Conservation (phyloP, 2,329 filamentous ascomycete genomes). For the Beauveria brongniartii region DNA sequence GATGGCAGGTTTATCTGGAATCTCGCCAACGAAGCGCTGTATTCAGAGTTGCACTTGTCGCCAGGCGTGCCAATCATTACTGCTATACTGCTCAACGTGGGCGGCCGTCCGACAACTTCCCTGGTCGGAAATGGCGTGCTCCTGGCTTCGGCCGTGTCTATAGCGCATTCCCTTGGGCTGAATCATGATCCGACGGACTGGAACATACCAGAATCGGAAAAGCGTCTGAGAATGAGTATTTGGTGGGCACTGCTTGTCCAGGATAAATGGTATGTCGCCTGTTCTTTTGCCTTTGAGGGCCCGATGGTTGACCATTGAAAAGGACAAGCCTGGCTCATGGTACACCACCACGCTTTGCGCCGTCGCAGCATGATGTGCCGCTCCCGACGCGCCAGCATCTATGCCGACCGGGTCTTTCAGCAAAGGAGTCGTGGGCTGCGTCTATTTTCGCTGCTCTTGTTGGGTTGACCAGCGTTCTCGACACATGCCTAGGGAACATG, state of each 20-base stretch:
- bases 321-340: constrained; percentile 46
- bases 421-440: constrained; percentile 19
- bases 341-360: constrained; percentile 40
- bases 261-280: constrained; percentile 40
- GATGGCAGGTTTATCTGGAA: constrained; percentile 56
- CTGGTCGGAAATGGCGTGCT: constrained; percentile 49
- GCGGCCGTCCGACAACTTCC: constrained; percentile 51
- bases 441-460: constrained; percentile 37
- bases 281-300: neutral
- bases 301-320: neutral
- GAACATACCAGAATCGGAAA: constrained; percentile 44
- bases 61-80: constrained; percentile 51
- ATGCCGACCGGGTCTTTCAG: constrained; percentile 16
- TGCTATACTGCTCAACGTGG: constrained; percentile 49
- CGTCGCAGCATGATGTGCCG: constrained; percentile 40
- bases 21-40: constrained; percentile 49
- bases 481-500: constrained; percentile 24
- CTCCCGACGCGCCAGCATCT: constrained; percentile 30
- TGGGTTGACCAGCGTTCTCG: constrained; percentile 33
- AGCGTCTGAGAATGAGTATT: constrained; percentile 41
- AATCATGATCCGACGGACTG: constrained; percentile 45
- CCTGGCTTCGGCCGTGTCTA: constrained; percentile 41
- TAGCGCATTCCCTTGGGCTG: constrained; percentile 46
- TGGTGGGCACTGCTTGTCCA: constrained; percentile 50
- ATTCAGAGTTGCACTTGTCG: constrained; percentile 50